These are phyloP conservation scores for Chamaenerion angustifolium DNA, from an alignment of 345 rosid genomes.

Conservation along the genomic window DNA sequence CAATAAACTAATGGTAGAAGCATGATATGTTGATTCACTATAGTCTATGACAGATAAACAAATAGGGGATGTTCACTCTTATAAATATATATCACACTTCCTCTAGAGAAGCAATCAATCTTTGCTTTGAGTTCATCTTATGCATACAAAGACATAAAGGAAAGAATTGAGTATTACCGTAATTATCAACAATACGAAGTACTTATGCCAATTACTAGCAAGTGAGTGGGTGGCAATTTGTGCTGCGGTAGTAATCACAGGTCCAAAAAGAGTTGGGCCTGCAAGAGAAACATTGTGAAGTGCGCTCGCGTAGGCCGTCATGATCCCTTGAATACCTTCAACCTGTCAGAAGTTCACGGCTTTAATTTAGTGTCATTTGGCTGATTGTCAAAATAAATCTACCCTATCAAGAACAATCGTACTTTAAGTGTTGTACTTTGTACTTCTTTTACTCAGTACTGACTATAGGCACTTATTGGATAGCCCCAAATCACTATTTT, in stretches of 20 bases:
- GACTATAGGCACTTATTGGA: too few relatives aligned
- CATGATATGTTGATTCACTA: too few relatives aligned
- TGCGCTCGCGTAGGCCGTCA: slow-evolving; percentile 67
- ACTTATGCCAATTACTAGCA: slow-evolving; percentile 44
- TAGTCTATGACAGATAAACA: too few relatives aligned
- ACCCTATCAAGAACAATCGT: too few relatives aligned
- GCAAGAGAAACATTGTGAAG: slow-evolving; percentile 87
- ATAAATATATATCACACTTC: too few relatives aligned
- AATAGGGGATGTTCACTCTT: too few relatives aligned
- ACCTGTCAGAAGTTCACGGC: slow-evolving; percentile 36
- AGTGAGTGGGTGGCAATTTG: slow-evolving; percentile 57
- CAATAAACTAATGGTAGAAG: too few relatives aligned
- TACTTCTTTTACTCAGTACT: neutral
- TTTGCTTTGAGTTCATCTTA: neutral
- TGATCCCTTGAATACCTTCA: slow-evolving; percentile 82
- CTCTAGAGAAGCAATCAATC: neutral
- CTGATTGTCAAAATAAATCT: neutral
- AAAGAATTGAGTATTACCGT: slow-evolving; percentile 38
- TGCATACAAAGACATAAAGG: too few relatives aligned
- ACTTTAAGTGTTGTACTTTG: neutral
- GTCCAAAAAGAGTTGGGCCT: slow-evolving; percentile 92
- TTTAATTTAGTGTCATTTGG: neutral
- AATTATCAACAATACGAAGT: slow-evolving; percentile 71
- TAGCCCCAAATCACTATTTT: too few relatives aligned
- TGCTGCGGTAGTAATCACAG: slow-evolving; percentile 62